These are phyloP conservation scores for Taphrina betulina DNA, from an alignment of 1,139 yeast species.

Conservation along the genomic window DNA sequence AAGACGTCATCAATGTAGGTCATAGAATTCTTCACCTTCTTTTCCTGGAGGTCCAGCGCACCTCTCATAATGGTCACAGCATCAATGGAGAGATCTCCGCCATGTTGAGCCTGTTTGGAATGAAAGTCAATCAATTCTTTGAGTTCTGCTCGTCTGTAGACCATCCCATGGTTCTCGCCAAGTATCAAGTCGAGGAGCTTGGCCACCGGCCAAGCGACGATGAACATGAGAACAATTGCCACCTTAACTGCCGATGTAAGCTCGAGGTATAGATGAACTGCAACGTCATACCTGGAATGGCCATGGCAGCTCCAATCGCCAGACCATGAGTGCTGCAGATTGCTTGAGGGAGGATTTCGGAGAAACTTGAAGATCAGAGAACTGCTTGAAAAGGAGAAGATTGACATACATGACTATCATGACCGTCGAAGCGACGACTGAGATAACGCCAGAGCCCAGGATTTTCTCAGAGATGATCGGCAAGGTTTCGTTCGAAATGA, in stretches of 20 bases:
- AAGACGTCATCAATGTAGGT: slow-evolving; percentile 31
- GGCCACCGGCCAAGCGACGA: slow-evolving; percentile 32
- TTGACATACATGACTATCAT: slow-evolving; percentile 31
- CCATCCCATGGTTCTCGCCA: slow-evolving; percentile 30
- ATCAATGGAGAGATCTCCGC: slow-evolving; percentile 31
- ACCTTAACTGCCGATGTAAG: no score
- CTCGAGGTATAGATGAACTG: no score
- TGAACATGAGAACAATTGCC: slow-evolving; percentile 20
- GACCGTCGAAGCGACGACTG: slow-evolving; percentile 33
- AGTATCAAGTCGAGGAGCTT: slow-evolving; percentile 31
- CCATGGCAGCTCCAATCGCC: slow-evolving; percentile 35
- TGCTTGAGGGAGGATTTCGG: slow-evolving; percentile 34
- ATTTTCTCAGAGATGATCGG: slow-evolving; percentile 33
- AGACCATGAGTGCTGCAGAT: slow-evolving; percentile 33
- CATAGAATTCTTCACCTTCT: slow-evolving; percentile 30
- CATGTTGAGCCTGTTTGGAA: slow-evolving; percentile 28
- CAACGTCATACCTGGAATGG: no score
- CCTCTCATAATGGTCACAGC: slow-evolving; percentile 35
- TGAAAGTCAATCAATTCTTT: slow-evolving; percentile 31
- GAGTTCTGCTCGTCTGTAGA: slow-evolving; percentile 30
- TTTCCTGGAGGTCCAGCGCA: slow-evolving; percentile 32
- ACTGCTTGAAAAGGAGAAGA: no score
- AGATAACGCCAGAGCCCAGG: slow-evolving; percentile 29
- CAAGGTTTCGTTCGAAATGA: slow-evolving; percentile 31
- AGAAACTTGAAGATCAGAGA: no score